These are phyloP conservation scores for Colletotrichum sp. DNA, from an alignment of 2,329 filamentous ascomycete genomes.

Conservation along the genomic window DNA sequence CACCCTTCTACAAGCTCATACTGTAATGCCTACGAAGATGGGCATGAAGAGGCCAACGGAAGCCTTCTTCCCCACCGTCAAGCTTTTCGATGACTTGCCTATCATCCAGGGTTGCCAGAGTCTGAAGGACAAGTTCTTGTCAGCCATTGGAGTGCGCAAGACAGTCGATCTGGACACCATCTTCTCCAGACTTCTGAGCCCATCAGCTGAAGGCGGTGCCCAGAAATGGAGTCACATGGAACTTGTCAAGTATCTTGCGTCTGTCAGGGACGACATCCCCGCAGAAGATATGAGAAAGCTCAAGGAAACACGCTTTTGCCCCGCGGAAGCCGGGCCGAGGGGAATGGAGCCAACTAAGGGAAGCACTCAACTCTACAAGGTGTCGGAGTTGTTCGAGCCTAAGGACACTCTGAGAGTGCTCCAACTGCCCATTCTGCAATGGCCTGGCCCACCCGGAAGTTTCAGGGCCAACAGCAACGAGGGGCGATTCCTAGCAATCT, in stretches of 20 bases:
- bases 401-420: slow-evolving; percentile 72
- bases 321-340: slow-evolving; percentile 69
- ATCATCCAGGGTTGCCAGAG: slow-evolving; percentile 76
- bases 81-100: slow-evolving; percentile 92
- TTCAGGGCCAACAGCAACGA: slow-evolving; percentile 72
- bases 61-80: slow-evolving; percentile 92
- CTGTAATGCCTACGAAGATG: slow-evolving; percentile 86
- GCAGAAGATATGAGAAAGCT: slow-evolving; percentile 79
- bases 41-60: slow-evolving; percentile 88
- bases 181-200: slow-evolving; percentile 81
- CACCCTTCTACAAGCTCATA: slow-evolving; percentile 67
- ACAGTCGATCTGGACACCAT: slow-evolving; percentile 95
- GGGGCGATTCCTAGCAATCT: slow-evolving; percentile 71
- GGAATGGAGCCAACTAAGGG: slow-evolving; percentile 60
- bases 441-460: slow-evolving; percentile 71
- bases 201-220: slow-evolving; percentile 55
- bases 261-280: slow-evolving; percentile 89
- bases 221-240: slow-evolving; percentile 91
- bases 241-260: slow-evolving; percentile 91
- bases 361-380: slow-evolving; percentile 65
- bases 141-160: slow-evolving; percentile 86
- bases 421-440: slow-evolving; percentile 78
- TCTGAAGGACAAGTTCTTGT: slow-evolving; percentile 90
- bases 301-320: slow-evolving; percentile 79
- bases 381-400: slow-evolving; percentile 84